Base-by-base conservation (phyloP, 352 stramenopile species). In the Blastocystis sp. region DNA sequence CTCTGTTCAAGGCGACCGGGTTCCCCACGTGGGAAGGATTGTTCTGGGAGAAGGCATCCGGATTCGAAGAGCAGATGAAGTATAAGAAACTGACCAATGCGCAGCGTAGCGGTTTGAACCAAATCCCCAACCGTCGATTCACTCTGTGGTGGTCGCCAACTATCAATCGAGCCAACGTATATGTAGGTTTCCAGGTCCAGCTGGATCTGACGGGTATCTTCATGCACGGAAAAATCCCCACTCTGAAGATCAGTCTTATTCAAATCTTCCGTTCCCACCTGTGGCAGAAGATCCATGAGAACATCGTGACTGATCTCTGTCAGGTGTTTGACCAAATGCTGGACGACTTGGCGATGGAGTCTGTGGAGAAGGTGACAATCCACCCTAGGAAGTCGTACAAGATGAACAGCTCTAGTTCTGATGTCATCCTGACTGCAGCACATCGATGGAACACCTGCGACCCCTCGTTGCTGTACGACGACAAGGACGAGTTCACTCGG, bases 211-310 rank as follows among this genome's bases (percentile, higher is more conserved):
- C 98, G 20, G 98, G 98, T 91, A 99, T 99, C 90, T 99, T 99
- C 92, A 99, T 99, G 98, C 98, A 99, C 93, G 98, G 98, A 73
- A 99, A 99, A 91, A 99, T 99, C 91, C 98, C 98, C 59, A 99
- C 97, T n/a, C 93, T 99, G 45, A 99, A 99, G 93, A 99, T 99
- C 79, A 98, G 95, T 59, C 89, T 96, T 16, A 95, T 95, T 91
- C 93, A 95, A 91, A 98, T 98, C 91, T 98, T 98, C 93, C 94
- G 98, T 20, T 97, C 98, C 3, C 98, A 99, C 89, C 94, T 99
- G 93, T 99, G 98, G 98, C 98, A 99, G 92, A 99, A 99, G 92
- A 99, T 99, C 91, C 98, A 99, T 92, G 98, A 99, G 92, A 94
- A 91, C 39, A 87, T 93, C 34, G 92, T 94, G 26, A 94, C 92